Percentiles rank a stretch among this genome's conserved stretches.
phyloP scores from a whole-genome alignment of 495 filamentous ascomycete species.

The Penicillium desertorum region DNA sequence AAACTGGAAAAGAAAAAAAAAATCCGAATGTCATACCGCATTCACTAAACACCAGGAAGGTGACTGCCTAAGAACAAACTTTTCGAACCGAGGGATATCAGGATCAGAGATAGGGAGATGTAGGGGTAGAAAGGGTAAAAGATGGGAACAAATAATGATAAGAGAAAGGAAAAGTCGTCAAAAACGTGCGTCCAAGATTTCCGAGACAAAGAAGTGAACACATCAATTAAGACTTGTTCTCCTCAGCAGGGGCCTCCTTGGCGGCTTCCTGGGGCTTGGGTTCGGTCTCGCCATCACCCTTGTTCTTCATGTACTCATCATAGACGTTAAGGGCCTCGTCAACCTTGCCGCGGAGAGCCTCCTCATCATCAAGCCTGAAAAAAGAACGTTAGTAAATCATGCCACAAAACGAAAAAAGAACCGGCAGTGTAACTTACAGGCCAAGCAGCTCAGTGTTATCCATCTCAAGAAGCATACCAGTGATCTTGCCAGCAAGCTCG shows the following conservation, averaged over 20 bases:
- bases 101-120: slow-evolving; percentile 38
- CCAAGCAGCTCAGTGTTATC: slow-evolving; percentile 89
- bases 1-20: slow-evolving; percentile 19
- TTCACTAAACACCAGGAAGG: slow-evolving; percentile 41
- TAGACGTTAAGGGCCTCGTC: slow-evolving; percentile 95
- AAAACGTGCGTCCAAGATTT: slow-evolving; percentile 42
- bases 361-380: slow-evolving; percentile 80
- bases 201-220: slow-evolving; percentile 27
- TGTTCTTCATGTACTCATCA: slow-evolving; percentile 94
- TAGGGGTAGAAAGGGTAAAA: slow-evolving; percentile 30
- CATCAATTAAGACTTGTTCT: slow-evolving; percentile 48
- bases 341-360: slow-evolving; percentile 88
- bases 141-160: slow-evolving; percentile 18
- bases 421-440: slow-evolving; percentile 68
- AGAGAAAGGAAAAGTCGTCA: slow-evolving; percentile 44
- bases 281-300: slow-evolving; percentile 45
- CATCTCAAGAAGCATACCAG: slow-evolving; percentile 99
- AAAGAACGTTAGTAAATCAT: slow-evolving; percentile 21
- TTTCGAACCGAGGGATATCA: slow-evolving; percentile 55
- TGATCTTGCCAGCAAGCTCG: slow-evolving; percentile 97
- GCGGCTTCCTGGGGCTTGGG: slow-evolving; percentile 47
- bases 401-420: not conserved
- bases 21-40: slow-evolving; percentile 35
- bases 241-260: slow-evolving; percentile 45
- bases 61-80: slow-evolving; percentile 45